A percentile compares a stretch with the other conserved stretches of the same genome.
These are phyloP conservation scores for Trichoderma brevicompactum DNA, from an alignment of 2,329 filamentous ascomycete species.

Conservation along the genomic window DNA sequence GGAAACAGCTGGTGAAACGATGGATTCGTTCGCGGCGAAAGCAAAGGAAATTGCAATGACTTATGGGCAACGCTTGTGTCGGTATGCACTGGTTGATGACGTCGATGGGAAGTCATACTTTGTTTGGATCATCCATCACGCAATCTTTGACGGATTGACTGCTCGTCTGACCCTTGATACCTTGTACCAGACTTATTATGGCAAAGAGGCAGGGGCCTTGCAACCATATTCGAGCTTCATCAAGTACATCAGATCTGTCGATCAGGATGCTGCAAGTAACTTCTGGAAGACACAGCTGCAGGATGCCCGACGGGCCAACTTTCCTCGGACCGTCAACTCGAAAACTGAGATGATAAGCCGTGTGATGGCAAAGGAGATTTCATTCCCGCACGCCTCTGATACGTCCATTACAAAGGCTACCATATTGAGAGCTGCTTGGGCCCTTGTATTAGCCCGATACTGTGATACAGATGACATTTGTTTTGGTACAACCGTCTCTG, in stretches of 20 bases:
- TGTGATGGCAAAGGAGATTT: slow-evolving; percentile 16
- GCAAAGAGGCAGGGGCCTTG: neutral
- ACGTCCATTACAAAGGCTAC: slow-evolving; percentile 24
- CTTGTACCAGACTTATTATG: slow-evolving; percentile 3
- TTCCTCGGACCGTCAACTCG: slow-evolving; percentile 11
- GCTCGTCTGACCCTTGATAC: neutral
- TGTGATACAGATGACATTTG: slow-evolving; percentile 24
- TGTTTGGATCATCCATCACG: slow-evolving; percentile 19
- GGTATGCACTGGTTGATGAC: slow-evolving; percentile 14
- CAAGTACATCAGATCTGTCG: slow-evolving; percentile 12
- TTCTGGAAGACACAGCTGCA: slow-evolving; percentile 32
- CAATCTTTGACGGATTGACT: slow-evolving; percentile 22
- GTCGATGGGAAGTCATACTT: slow-evolving; percentile 9
- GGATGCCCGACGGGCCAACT: slow-evolving; percentile 11
- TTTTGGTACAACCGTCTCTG: slow-evolving; percentile 24
- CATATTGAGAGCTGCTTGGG: slow-evolving; percentile 24
- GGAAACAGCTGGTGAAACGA: neutral
- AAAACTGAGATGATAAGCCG: neutral
- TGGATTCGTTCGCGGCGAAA: neutral
- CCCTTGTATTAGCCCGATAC: slow-evolving; percentile 19
- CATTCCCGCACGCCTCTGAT: slow-evolving; percentile 15
- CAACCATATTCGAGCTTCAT: slow-evolving; percentile 4
- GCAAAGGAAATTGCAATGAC: neutral
- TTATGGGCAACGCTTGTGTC: slow-evolving; percentile 12
- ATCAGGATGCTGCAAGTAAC: slow-evolving; percentile 1